Percentiles rank a stretch among this genome's conserved stretches.
phyloP scores from a whole-genome alignment of 306 rosid species.

The Argentina anserina region DNA sequence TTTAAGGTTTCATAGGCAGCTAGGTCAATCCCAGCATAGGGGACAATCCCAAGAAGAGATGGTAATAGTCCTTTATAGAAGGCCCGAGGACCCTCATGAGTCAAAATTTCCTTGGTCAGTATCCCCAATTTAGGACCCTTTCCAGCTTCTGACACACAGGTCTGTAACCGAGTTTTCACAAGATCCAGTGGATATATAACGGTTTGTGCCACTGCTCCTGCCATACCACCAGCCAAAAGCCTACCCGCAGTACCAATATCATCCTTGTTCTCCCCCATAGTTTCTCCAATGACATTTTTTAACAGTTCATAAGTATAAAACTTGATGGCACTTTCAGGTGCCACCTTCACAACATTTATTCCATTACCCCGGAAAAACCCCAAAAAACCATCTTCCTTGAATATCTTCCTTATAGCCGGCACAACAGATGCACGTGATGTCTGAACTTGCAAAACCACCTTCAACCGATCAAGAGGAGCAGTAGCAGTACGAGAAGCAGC shows the following conservation, averaged over 20 bases:
- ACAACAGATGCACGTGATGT: conserved; percentile 48
- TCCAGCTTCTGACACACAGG: conserved; percentile 55
- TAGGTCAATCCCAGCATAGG: conserved; percentile 95
- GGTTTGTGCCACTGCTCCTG: conserved; percentile 94
- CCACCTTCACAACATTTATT: conserved; percentile 85
- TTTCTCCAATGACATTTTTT: conserved; percentile 49
- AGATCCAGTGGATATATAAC: conserved; percentile 91
- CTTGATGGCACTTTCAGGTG: conserved; percentile 94
- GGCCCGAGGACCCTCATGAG: conserved; percentile 88
- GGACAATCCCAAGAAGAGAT: conserved; percentile 88
- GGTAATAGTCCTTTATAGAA: conserved; percentile 88
- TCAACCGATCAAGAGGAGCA: conserved; percentile 91
- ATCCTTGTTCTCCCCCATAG: conserved; percentile 45
- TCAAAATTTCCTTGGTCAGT: conserved; percentile 74
- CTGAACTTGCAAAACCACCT: conserved; percentile 87
- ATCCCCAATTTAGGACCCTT: conserved; percentile 56
- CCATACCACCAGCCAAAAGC: conserved; percentile 79
- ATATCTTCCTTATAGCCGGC: conserved; percentile 70
- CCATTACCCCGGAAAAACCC: conserved; percentile 96
- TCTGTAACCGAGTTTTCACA: conserved; percentile 84
- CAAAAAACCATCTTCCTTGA: conserved; percentile 67
- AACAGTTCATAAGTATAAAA: conserved; percentile 78
- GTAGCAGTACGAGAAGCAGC: conserved; percentile 92
- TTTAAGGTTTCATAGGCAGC: conserved; percentile 87
- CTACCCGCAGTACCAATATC: conserved; percentile 67